Conservation (phyloP, 2,329 filamentous ascomycete species). For the Fusarium fracticaudum region DNA sequence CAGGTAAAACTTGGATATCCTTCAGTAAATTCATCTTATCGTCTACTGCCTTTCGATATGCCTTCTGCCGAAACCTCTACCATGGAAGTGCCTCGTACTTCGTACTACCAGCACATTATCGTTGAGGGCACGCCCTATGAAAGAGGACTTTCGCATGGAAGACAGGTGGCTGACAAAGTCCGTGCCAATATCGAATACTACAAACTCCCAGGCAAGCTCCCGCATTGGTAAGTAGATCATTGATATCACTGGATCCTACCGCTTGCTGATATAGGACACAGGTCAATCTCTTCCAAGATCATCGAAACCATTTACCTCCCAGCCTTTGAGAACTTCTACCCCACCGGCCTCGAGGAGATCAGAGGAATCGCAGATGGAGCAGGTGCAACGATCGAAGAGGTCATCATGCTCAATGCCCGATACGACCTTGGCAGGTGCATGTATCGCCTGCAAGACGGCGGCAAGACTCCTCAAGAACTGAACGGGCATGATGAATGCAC, state of each 20-base stretch:
- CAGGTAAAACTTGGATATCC: background rate
- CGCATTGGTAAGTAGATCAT: background rate
- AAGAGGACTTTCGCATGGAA: background rate
- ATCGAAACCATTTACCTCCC: background rate
- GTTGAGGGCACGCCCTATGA: background rate
- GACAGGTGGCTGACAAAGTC: background rate
- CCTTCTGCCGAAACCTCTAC: background rate
- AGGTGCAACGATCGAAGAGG: background rate
- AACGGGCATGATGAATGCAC: background rate
- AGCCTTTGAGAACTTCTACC: background rate
- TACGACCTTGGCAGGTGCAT: background rate
- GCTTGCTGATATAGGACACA: background rate
- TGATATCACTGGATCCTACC: too few relatives aligned
- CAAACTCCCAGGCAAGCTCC: background rate
- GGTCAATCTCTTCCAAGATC: background rate
- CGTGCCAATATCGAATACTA: background rate
- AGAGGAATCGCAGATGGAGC: background rate
- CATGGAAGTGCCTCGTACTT: background rate
- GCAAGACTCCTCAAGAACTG: accelerated
- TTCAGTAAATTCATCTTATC: accelerated
- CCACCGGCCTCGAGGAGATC: background rate
- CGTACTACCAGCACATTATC: background rate
- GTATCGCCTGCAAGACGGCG: background rate
- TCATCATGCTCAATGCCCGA: background rate
- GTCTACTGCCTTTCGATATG: background rate